phyloP scores from a whole-genome alignment of 2,329 filamentous ascomycete genomes.

The Celoporthe dispersa region DNA sequence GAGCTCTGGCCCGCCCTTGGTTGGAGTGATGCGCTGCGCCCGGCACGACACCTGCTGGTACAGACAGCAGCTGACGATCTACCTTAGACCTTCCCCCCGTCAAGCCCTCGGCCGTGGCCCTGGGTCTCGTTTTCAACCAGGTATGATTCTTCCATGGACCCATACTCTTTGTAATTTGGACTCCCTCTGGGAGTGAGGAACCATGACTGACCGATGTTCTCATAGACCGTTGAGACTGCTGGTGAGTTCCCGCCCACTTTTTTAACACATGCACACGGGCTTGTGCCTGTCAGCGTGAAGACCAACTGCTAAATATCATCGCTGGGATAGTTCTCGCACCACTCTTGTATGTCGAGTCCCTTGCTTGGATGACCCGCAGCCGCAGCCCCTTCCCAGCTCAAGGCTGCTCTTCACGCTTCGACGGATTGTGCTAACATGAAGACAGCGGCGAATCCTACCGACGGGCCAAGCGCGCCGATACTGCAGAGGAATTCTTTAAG shows the following conservation, averaged over 20 bases:
- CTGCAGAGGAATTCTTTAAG: conserved; percentile 94
- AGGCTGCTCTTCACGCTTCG: not conserved
- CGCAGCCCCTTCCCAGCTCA: too few species aligned
- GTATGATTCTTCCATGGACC: conserved; percentile 38
- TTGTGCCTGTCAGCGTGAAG: not conserved
- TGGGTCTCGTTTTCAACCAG: conserved; percentile 96
- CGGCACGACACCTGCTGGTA: conserved; percentile 11
- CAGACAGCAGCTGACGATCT: conserved; percentile 19
- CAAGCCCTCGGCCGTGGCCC: conserved; percentile 96
- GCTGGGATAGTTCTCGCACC: conserved; percentile 28
- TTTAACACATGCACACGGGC: not conserved
- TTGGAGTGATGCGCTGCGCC: not conserved
- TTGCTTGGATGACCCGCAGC: not conserved
- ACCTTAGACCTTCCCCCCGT: conserved; percentile 69
- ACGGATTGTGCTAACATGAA: not conserved
- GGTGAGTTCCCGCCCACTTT: not conserved
- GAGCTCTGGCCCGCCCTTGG: not conserved
- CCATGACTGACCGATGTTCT: not conserved
- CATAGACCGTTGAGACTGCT: conserved; percentile 26
- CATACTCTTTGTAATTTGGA: too few species aligned
- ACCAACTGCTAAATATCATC: not conserved
- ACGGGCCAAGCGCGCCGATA: conserved; percentile 87
- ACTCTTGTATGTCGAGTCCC: conserved; percentile 6
- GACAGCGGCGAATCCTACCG: conserved; percentile 81
- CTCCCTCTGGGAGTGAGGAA: not conserved